These are phyloP conservation scores for Aspergillus wentii DNA, from an alignment of 495 filamentous ascomycete genomes.

Conservation along the genomic window DNA sequence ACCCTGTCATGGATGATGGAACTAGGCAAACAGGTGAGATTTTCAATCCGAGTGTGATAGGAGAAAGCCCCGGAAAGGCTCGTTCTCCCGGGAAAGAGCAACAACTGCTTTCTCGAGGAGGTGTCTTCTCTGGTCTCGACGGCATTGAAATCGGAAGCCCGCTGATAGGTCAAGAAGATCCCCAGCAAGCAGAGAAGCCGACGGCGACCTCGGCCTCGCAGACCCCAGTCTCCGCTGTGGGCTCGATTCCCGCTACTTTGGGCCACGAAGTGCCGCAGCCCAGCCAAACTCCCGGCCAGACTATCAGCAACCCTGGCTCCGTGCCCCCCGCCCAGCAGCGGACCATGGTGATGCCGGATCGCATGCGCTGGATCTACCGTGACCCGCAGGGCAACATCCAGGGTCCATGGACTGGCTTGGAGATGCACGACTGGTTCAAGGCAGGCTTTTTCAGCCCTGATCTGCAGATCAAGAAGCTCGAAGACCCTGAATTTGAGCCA, in stretches of 20 bases:
- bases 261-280: constrained; percentile 23
- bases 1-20: constrained; percentile 50
- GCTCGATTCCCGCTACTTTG: constrained; percentile 33
- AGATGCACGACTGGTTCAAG: constrained; percentile 99
- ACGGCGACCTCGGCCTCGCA: constrained; percentile 34
- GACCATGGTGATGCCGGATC: constrained; percentile 98
- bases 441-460: constrained; percentile 95
- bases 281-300: constrained; percentile 26
- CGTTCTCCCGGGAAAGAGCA: too few species aligned
- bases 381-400: constrained; percentile 90
- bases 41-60: background rate
- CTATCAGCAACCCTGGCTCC: constrained; percentile 36
- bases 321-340: constrained; percentile 69
- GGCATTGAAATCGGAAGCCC: too few species aligned
- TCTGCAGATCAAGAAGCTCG: constrained; percentile 85
- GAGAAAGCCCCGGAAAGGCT: too few species aligned
- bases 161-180: too few species aligned
- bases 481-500: constrained; percentile 91
- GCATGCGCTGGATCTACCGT: constrained; percentile 97
- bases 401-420: constrained; percentile 90
- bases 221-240: constrained; percentile 38
- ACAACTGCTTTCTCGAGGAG: too few species aligned
- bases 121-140: too few species aligned
- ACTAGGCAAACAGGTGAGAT: constrained; percentile 17
- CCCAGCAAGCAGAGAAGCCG: constrained; percentile 24